phyloP scores from a whole-genome alignment of 176 grass and related monocot genomes.

The Tuctoria greenei region DNA sequence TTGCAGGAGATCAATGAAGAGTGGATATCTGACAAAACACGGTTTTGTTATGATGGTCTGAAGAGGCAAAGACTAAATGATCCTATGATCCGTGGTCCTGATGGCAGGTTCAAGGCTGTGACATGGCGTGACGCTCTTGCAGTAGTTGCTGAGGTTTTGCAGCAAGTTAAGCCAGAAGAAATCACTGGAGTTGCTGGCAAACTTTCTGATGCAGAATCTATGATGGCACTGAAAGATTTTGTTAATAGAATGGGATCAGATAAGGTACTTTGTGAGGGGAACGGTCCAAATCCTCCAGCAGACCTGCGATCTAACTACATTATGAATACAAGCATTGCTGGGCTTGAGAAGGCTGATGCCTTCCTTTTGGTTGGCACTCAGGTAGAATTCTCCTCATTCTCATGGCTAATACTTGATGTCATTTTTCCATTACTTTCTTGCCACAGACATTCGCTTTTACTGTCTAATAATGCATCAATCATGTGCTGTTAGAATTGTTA shows the following conservation, averaged over 20 bases:
- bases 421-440: slow-evolving; percentile 16
- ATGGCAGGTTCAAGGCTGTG: slow-evolving; percentile 86
- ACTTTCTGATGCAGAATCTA: slow-evolving; percentile 96
- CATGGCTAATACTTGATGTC: background rate
- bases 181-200: slow-evolving; percentile 91
- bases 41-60: slow-evolving; percentile 94
- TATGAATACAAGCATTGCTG: slow-evolving; percentile 82
- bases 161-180: slow-evolving; percentile 83
- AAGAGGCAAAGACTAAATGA: slow-evolving; percentile 98
- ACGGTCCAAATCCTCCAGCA: slow-evolving; percentile 74
- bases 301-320: slow-evolving; percentile 88
- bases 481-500: background rate
- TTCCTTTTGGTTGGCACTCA: slow-evolving; percentile 97
- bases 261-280: slow-evolving; percentile 85
- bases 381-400: slow-evolving; percentile 45
- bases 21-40: slow-evolving; percentile 99
- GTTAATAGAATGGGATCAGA: slow-evolving; percentile 91
- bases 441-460: background rate
- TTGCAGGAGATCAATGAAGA: slow-evolving; percentile 98
- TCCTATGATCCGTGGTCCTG: slow-evolving; percentile 94
- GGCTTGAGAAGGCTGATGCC: slow-evolving; percentile 93
- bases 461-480: background rate
- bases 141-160: slow-evolving; percentile 80
- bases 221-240: slow-evolving; percentile 99
- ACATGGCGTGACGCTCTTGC: slow-evolving; percentile 91